Conservation (phyloP, 805 yeast genomes). For the Wickerhamomyces bisporus region DNA sequence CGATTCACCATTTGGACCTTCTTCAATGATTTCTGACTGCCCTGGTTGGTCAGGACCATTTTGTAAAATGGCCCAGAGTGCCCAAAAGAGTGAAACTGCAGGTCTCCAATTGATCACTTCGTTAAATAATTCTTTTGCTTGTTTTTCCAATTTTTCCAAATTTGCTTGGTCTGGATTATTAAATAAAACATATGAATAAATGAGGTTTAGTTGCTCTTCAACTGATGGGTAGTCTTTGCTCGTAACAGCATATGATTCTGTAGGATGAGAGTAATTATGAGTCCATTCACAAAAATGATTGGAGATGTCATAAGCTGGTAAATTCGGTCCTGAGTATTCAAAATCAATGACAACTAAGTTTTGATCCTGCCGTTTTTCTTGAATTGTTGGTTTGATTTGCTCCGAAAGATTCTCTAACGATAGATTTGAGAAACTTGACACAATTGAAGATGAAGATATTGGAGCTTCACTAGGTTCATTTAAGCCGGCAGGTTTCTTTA, state of each 20-base stretch:
- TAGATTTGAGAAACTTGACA: conserved; percentile 17
- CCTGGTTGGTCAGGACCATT: conserved; percentile 36
- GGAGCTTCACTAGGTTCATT: background rate
- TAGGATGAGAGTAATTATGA: conserved; percentile 71
- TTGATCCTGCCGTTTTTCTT: conserved; percentile 48
- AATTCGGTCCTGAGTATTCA: conserved; percentile 89
- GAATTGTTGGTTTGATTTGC: conserved; percentile 30
- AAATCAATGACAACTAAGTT: conserved; percentile 91
- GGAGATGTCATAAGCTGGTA: conserved; percentile 85
- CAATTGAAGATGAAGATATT: conserved; percentile 6
- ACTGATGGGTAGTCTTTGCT: conserved; percentile 57
- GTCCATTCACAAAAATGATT: conserved; percentile 98
- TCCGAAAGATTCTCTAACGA: conserved; percentile 19
- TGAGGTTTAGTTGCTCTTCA: conserved; percentile 63
- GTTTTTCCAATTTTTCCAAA: conserved; percentile 30
- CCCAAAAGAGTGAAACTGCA: conserved; percentile 75
- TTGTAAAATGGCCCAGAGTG: conserved; percentile 88
- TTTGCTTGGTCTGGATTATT: conserved; percentile 33
- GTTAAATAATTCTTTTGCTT: conserved; percentile 50
- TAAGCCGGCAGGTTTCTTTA: too few species aligned
- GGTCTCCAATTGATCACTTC: conserved; percentile 78
- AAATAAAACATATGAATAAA: conserved; percentile 68
- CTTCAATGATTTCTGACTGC: conserved; percentile 28
- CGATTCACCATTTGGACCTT: conserved; percentile 54
- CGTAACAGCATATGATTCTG: conserved; percentile 42